phyloP scores from a whole-genome alignment of 2,329 filamentous ascomycete species.

The Orbilia brochopaga region DNA sequence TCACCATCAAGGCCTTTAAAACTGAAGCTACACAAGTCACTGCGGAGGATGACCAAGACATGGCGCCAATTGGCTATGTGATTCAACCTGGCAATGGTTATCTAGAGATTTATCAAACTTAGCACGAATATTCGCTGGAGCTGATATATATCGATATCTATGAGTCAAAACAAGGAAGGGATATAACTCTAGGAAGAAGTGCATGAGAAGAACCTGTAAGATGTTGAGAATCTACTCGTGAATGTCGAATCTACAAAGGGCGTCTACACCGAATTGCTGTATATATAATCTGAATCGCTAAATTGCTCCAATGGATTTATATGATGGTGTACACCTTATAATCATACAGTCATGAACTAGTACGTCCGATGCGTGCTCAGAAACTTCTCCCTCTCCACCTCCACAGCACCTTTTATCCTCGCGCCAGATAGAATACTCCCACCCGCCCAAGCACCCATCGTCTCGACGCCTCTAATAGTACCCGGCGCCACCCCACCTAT shows the following conservation, averaged over 20 bases:
- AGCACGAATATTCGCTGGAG: not conserved
- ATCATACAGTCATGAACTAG: no score
- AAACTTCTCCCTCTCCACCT: constrained; percentile 70
- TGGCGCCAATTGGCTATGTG: constrained; percentile 52
- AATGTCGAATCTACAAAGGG: no score
- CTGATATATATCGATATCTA: not conserved
- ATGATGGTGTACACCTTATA: no score
- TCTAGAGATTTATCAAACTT: constrained; percentile 32
- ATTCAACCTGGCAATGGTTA: constrained; percentile 8
- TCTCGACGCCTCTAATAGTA: constrained; percentile 63
- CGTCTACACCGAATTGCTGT: no score
- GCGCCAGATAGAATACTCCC: constrained; percentile 68
- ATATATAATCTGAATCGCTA: no score
- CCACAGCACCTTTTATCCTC: constrained; percentile 67
- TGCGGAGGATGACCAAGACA: constrained; percentile 50
- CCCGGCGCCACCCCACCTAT: constrained; percentile 47
- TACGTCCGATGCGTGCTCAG: constrained; percentile 56
- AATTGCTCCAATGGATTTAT: no score
- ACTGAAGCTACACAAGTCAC: constrained; percentile 37
- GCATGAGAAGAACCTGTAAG: not conserved
- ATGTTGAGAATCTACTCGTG: not conserved
- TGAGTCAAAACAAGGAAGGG: constrained; percentile 14
- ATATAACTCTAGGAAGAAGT: not conserved
- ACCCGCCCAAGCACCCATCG: constrained; percentile 69
- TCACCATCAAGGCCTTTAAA: constrained; percentile 12